These are phyloP conservation scores for Handroanthus guayacan DNA, from an alignment of 257 asterid genomes.

Conservation along the genomic window DNA sequence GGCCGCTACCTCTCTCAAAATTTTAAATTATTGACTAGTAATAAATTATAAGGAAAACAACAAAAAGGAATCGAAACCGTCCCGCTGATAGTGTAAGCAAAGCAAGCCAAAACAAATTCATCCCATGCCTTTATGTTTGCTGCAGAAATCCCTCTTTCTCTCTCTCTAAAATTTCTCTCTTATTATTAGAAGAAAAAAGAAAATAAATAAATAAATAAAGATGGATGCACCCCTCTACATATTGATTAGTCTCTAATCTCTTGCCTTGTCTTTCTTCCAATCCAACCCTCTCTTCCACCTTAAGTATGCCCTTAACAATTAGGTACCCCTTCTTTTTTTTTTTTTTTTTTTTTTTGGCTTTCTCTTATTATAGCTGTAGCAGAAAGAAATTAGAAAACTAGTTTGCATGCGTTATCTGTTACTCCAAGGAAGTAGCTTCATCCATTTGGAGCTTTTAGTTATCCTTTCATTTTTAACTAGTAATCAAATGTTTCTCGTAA, in stretches of 20 bases:
- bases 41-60: constrained; percentile 21
- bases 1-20: neutral
- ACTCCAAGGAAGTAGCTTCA: too few relatives aligned
- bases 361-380: neutral
- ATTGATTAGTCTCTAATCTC: neutral
- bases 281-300: neutral
- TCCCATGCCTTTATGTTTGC: constrained; percentile 23
- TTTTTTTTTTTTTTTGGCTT: neutral
- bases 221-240: neutral
- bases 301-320: constrained; percentile 16
- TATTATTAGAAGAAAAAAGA: too few relatives aligned
- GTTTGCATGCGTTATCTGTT: too few relatives aligned
- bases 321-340: too few relatives aligned
- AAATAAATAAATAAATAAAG: too few relatives aligned
- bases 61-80: constrained; percentile 42
- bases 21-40: neutral
- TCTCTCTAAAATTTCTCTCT: neutral
- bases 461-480: too few relatives aligned
- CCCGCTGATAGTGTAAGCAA: constrained; percentile 40
- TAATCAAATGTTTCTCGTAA: neutral
- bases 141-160: neutral
- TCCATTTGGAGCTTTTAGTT: too few relatives aligned
- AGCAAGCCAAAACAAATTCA: constrained; percentile 40
- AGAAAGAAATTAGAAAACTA: neutral
- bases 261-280: neutral